Conservation (phyloP, 805 yeast genomes). For the Barnettozyma pratensis region DNA sequence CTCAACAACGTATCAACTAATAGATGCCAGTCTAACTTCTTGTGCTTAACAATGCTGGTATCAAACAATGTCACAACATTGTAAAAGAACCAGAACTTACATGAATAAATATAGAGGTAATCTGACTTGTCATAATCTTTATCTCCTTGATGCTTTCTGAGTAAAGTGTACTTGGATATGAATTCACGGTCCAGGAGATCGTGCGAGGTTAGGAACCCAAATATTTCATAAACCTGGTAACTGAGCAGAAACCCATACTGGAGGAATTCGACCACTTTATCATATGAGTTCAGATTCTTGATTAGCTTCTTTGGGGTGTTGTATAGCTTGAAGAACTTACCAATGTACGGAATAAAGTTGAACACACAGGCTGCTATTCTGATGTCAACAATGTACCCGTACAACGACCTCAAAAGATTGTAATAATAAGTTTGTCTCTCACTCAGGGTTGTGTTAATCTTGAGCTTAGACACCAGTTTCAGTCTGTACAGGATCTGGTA, state of each 20-base stretch:
- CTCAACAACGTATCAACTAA: conserved; percentile 11
- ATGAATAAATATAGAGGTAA: conserved; percentile 16
- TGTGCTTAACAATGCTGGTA: conserved; percentile 1
- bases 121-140: conserved; percentile 10
- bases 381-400: conserved; percentile 15
- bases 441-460: background rate
- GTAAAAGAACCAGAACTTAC: conserved; percentile 12
- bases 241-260: conserved; percentile 4
- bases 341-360: conserved; percentile 11
- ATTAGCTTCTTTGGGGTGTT: conserved; percentile 8
- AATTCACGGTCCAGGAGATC: conserved; percentile 9
- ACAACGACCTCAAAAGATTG: conserved; percentile 4
- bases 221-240: conserved; percentile 12
- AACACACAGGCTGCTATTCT: conserved; percentile 13
- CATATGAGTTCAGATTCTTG: conserved; percentile 1
- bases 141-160: conserved; percentile 8
- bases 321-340: conserved; percentile 10
- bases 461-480: background rate
- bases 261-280: conserved; percentile 5
- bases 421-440: conserved; percentile 5
- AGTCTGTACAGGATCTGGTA: conserved; percentile 7
- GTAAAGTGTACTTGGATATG: conserved; percentile 5
- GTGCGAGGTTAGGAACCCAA: conserved; percentile 15
- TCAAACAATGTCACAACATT: conserved; percentile 7
- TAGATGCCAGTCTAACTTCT: conserved; percentile 5